Evolutionary conservation across 805 yeast genomes (phyloP), one percentile per base, ranked within the genome.

Genomic region (Lipomyces mesembrius): DNA sequence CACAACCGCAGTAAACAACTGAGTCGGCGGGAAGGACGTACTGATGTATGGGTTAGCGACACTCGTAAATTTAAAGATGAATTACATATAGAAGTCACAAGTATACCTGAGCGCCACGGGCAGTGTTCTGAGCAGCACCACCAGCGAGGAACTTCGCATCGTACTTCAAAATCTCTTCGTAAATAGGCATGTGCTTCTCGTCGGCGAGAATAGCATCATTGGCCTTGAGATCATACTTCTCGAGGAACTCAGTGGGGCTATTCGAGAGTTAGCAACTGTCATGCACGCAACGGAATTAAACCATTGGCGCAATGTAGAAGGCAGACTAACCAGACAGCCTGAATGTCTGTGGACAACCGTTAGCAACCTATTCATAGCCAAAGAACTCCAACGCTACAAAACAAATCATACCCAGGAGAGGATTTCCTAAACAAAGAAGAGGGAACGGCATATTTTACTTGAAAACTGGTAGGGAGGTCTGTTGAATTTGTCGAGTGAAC

Each of bases 101-200:
- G 37, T 55, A 9, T 32, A 67, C 70, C 77, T 94, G 98, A 60
- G 98, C 98, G 77, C 97, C 99, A 82, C 99, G 88, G 66, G 98
- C 98, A 71, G 98, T 87, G 84, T 95, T 95, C 83, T 95, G 99
- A 68, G 98, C 99, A 75, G 99, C 99, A 79, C 99, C 99, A 74
- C 99, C 99, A 69, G 99, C 99, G 73, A 94, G 86, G 69, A 87
- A 80, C 75, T 87, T 85, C 70, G 91, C 87, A 67, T 83, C 85
- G 49, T 84, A 82, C 77, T 81, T 81, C 49, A 82, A 79, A 63
- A 92, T 81, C 72, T 91, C 85, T 79, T 95, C 98, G 79, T 83
- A 95, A 77, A 95, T 90, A 63, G 94, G 90, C 87, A 87, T 80
- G 82, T 92, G 97, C 78, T 88, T 84, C 71, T 87, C 92, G 74